phyloP scores from a whole-genome alignment of 345 rosid genomes.

The Gossypium anomalum region DNA sequence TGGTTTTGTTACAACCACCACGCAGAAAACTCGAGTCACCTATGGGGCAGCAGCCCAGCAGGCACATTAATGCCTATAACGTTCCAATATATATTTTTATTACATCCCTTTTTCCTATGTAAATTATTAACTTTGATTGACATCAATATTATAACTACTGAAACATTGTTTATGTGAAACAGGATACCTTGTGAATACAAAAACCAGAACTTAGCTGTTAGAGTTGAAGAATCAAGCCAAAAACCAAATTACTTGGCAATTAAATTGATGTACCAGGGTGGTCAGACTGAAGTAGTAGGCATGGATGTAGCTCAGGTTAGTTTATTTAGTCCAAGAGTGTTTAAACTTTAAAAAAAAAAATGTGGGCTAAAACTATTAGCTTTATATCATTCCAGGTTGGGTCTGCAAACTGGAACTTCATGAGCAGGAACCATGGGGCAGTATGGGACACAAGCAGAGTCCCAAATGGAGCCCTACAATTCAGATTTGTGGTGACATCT shows the following conservation, averaged over 20 bases:
- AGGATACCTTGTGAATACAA: slow-evolving; percentile 86
- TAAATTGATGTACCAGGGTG: slow-evolving; percentile 79
- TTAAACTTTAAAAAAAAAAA: neutral
- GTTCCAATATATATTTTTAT: slow-evolving; percentile 17
- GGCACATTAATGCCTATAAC: slow-evolving; percentile 29
- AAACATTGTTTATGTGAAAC: neutral
- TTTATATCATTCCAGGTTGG: slow-evolving; percentile 27
- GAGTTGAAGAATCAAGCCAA: slow-evolving; percentile 89
- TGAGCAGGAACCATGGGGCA: slow-evolving; percentile 74
- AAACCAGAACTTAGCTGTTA: slow-evolving; percentile 54
- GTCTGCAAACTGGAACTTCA: slow-evolving; percentile 62
- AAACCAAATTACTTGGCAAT: slow-evolving; percentile 69
- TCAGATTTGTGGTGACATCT: slow-evolving; percentile 63
- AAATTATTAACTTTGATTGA: neutral
- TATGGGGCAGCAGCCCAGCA: neutral
- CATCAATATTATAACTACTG: neutral
- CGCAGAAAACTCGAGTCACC: neutral
- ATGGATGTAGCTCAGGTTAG: slow-evolving; percentile 67
- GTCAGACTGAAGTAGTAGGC: slow-evolving; percentile 83
- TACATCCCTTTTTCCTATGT: neutral
- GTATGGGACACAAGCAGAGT: slow-evolving; percentile 73
- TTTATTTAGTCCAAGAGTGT: neutral
- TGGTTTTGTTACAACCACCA: slow-evolving; percentile 12
- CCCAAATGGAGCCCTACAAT: slow-evolving; percentile 74
- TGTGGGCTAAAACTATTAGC: neutral